Percentiles rank a stretch among this genome's conserved stretches.
Conservation (phyloP, 805 yeast genomes). For the Clavispora santaluciae region DNA sequence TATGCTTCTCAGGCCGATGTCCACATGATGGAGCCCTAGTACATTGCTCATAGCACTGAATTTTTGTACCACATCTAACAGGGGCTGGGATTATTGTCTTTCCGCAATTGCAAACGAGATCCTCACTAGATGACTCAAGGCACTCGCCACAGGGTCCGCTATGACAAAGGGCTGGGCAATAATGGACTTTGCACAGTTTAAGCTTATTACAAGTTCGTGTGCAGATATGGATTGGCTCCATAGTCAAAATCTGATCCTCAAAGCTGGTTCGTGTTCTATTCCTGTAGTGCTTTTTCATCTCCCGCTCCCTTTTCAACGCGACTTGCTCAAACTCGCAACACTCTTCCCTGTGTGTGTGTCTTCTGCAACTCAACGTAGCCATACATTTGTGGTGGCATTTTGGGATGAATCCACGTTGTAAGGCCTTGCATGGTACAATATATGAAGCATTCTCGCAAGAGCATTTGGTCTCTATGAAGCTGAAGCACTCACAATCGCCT, state of each 20-base stretch:
- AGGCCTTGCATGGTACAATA: slow-evolving; percentile 58
- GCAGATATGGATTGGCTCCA: slow-evolving; percentile 76
- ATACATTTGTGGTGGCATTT: slow-evolving; percentile 68
- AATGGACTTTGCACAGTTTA: slow-evolving; percentile 58
- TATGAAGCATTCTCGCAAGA: slow-evolving; percentile 56
- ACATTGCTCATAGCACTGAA: slow-evolving; percentile 66
- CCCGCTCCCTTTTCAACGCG: slow-evolving; percentile 55
- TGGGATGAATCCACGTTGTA: slow-evolving; percentile 50
- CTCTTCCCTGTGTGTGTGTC: slow-evolving; percentile 63
- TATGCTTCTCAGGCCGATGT: slow-evolving; percentile 63
- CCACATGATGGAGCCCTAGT: slow-evolving; percentile 58
- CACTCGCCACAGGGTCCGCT: slow-evolving; percentile 78
- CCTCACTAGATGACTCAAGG: slow-evolving; percentile 74
- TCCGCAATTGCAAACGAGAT: slow-evolving; percentile 77
- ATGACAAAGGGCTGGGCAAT: slow-evolving; percentile 70
- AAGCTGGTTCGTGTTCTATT: slow-evolving; percentile 35
- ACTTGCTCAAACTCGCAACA: slow-evolving; percentile 69
- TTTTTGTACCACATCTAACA: slow-evolving; percentile 71
- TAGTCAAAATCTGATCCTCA: slow-evolving; percentile 49
- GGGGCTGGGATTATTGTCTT: slow-evolving; percentile 75
- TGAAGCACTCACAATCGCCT: slow-evolving; percentile 69
- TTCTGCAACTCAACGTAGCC: slow-evolving; percentile 70
- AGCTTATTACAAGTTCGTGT: slow-evolving; percentile 57
- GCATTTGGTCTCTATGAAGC: slow-evolving; percentile 50
- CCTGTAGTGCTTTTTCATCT: slow-evolving; percentile 46